These are phyloP conservation scores for Skeletonema menzelii DNA, from an alignment of 108 stramenopile species.

Conservation along the genomic window DNA sequence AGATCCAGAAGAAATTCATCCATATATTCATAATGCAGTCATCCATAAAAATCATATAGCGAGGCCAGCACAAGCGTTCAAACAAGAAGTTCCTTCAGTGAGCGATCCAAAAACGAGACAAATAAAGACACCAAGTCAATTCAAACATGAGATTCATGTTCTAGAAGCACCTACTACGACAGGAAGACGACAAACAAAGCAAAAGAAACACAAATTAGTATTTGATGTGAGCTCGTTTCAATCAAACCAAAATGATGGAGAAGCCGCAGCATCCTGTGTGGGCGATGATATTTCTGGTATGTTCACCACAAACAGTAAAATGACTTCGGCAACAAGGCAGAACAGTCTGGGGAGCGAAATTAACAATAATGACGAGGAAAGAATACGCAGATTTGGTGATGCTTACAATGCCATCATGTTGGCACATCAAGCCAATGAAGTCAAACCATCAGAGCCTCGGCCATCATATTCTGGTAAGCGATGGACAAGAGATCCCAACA, in stretches of 20 bases:
- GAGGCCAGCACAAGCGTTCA: background rate
- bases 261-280: background rate
- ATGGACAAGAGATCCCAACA: slow-evolving; percentile 69
- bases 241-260: background rate
- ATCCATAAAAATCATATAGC: background rate
- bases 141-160: background rate
- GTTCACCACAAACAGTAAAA: slow-evolving; percentile 29
- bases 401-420: slow-evolving; percentile 79
- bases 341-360: slow-evolving; percentile 1
- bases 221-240: slow-evolving; percentile 22
- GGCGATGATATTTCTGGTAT: slow-evolving; percentile 34
- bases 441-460: slow-evolving; percentile 32
- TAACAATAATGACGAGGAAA: slow-evolving; percentile 44
- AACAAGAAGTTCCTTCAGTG: background rate
- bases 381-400: slow-evolving; percentile 69
- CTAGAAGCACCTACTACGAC: background rate
- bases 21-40: background rate
- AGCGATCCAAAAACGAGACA: background rate
- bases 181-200: slow-evolving; percentile 18
- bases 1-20: background rate
- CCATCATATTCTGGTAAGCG: slow-evolving; percentile 40
- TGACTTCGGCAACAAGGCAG: slow-evolving; percentile 12
- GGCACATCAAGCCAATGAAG: slow-evolving; percentile 29
- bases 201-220: slow-evolving; percentile 31
- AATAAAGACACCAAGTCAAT: background rate